Evolutionary conservation across 73 alveolate genomes (phyloP), one percentile per base, ranked within the genome.

Genomic region (Strombidium stylifer): DNA sequence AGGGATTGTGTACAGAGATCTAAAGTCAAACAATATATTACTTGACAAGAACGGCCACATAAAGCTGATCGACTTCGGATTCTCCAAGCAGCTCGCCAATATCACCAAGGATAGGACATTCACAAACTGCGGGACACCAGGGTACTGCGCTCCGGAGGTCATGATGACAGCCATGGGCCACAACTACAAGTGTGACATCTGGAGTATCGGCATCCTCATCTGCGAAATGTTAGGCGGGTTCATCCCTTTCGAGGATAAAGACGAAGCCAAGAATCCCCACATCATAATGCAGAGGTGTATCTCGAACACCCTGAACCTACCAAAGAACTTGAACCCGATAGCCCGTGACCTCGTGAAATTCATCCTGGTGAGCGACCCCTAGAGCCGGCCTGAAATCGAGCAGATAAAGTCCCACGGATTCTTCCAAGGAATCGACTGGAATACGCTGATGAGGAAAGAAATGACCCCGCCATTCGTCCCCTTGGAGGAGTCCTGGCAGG

Each of bases 11-110:
- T 93, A 87, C 47, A 50, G 97, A 69, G 97, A 90, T 66, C 54
- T 90, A 5, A 90, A 90, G 51, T 96, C 96, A 6, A 94, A 90
- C 68, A 90, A 90, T 61, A 76, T 90, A 18, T 69, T 90, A 49
- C 54, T 90, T 3, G 81, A 57, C 40, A 20, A 57, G 31, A 26
- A 87, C 37, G 86, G 91, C n/a, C 65, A 46, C 30, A 53, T 82
- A 37, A 89, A 86, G 71, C 54, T 90, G 41, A 89, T 86, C 7
- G 97, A 90, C 76, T 90, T 90, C 59, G 97, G 97, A 8, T 87
- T 87, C 62, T 70, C 94, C 52, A 87, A 86, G 60, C 60, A 78
- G 37, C 59, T 56, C 16, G 59, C 58, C 21, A 34, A 69, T 44
- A 65, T 51, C 28, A 18, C 67, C 1, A 66, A 75, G 24, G 74